phyloP scores from a whole-genome alignment of 1,139 yeast genomes.

The Kodamaea ohmeri region DNA sequence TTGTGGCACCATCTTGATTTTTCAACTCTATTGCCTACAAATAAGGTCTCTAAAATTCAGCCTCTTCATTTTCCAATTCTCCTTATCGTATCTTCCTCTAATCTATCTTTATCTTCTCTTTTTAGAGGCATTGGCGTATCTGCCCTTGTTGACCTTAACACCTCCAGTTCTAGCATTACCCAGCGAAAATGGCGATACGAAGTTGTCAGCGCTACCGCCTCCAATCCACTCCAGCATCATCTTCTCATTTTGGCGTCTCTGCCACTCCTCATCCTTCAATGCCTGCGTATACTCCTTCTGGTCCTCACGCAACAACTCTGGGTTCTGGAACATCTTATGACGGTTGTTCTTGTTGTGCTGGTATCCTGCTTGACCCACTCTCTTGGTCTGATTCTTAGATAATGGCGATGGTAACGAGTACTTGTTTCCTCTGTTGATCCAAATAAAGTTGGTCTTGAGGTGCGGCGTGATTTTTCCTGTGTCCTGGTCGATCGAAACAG shows the following conservation, averaged over 20 bases:
- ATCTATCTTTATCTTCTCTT: constrained; percentile 28
- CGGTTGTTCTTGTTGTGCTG: constrained; percentile 65
- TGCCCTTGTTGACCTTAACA: constrained; percentile 79
- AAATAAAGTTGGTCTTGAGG: constrained; percentile 84
- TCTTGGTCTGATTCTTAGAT: constrained; percentile 60
- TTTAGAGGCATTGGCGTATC: constrained; percentile 68
- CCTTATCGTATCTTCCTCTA: not conserved
- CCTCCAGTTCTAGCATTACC: constrained; percentile 62
- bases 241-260: constrained; percentile 81
- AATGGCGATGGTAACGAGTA: constrained; percentile 73
- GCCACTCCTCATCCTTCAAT: constrained; percentile 84
- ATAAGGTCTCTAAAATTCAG: too few relatives aligned
- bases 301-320: constrained; percentile 78
- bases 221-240: constrained; percentile 86
- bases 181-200: constrained; percentile 81
- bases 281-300: constrained; percentile 92
- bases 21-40: too few relatives aligned
- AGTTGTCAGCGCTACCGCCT: constrained; percentile 90
- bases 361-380: constrained; percentile 68
- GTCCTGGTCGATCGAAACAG: constrained; percentile 75
- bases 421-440: constrained; percentile 87
- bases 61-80: too few relatives aligned
- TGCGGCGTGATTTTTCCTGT: constrained; percentile 90
- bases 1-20: too few relatives aligned
- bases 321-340: constrained; percentile 49